Base-by-base conservation (phyloP, 257 asterid genomes). In the Anisodus tanguticus region DNA sequence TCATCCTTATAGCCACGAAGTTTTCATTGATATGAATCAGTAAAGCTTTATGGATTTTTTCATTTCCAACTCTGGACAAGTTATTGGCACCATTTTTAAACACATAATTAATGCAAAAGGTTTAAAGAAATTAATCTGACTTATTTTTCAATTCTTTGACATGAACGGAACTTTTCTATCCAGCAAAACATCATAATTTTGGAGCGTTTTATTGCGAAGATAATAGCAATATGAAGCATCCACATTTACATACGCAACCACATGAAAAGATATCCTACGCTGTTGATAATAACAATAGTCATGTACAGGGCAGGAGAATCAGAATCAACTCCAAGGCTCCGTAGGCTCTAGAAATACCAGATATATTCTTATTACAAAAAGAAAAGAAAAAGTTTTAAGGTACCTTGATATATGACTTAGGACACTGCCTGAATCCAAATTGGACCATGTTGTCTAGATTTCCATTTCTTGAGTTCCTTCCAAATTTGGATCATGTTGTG, bases 401-500 rank as follows among this genome's bases (percentile, higher is more conserved):
- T 22, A 81, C 70, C 9, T 62, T 8, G 57, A 67, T 15, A 67
- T 41, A 41, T 41, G 45, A 41, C 45, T 3, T 66, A 10, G 35
- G 41, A 17, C 62, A 17, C 87, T 69, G 82, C 85, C 62, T 35
- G 31, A 45, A 15, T 64, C 84, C 57, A 49, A 70, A 59, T 83
- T 78, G 76, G 83, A 43, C 80, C 67, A 41, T 43, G 9, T 39
- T 58, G 62, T 31, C 86, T 86, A 68, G 88, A 84, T 72, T 64
- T 88, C 41, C 8, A 9, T 5, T 84, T 79, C 84, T 64, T 68
- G 64, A 90, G 86, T 66, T 88, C 82, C 49, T 93, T 26, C 47
- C 45, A 15, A 77, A 26, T 53, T 54, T 10, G 16, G 64, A 77
- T 15, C 26, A 4, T 51, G 45, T 26, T 77, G 47, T 26, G 85